Evolutionary conservation across 1,284 basidiomycete genomes (phyloP), one percentile per base, ranked within the genome.

Genomic region (Naganishia liquefaciens): DNA sequence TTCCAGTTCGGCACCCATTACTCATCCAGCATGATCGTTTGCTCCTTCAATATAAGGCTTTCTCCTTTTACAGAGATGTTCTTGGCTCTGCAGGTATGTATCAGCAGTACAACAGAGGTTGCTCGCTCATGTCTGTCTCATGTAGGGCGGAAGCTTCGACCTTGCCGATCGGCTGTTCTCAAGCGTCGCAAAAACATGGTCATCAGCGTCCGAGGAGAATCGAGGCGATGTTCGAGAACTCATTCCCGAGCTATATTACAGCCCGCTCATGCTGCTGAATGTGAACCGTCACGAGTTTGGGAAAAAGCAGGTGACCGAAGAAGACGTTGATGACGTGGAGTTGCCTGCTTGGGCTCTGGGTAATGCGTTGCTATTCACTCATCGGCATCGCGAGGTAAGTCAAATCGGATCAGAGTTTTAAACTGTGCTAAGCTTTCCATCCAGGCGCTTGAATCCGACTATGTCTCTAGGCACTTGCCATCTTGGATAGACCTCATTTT

Each of bases 1-100:
- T 94, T 94, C 81, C 91, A 96, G 73, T 93, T 92, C 69, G 91
- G 80, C 53, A 97, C 94, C 1, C 94, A 97, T 75, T 98, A 94
- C 75, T 92, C 90, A 71, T 95, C 92, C 5, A 95, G 93, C 0
- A 95, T 96, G 88, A 96, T 93, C 66, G 91, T 95, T 39, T 95
- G 93, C 79, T 93, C 95, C 70, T 97, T 90, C 80, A 80, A 97
- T 73, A 95, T 98, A 67, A 85, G 94, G 13, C 80, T 95, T 71
- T 86, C 89, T 11, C 94, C 94, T 0, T 96, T 89, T 75, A 93
- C 91, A 23, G 87, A 88, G 73, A 93, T 94, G 86, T 95, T 94
- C 70, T 68, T 77, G 30, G 73, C 89, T 2, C 77, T 93, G 42
- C 90, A 93, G 80, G 84, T 84, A 37, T 37, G 3, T 37, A 37